Base-by-base conservation (phyloP, 2,329 filamentous ascomycete species). In the Blastomyces percursus region DNA sequence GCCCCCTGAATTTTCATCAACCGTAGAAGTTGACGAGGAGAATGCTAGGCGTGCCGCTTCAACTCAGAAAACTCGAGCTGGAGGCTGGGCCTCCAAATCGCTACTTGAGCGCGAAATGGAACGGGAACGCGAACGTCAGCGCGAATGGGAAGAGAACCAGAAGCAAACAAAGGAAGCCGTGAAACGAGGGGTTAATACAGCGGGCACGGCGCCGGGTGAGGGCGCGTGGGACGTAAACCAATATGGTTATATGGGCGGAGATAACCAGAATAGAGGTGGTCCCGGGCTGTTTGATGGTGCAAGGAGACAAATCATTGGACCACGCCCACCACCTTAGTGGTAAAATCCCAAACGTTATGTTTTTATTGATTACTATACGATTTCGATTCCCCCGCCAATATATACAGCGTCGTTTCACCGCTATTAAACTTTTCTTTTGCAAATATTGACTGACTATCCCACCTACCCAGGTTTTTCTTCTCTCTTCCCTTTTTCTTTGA, bases 61-160 rank as follows among this genome's bases (percentile, higher is more conserved):
- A 0, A 83, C 85, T 65, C 73, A 79, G 59, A 82, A 82, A 69
- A 86, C 84, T 38, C 81, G 81, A 65, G 82, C 82, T 14, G 81
- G 79, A 24, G 82, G 81, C 1, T 85, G 82, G 83, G 83, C 83
- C 0, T 81, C 79, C n/a, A 86, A 84, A 69, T 84, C 82, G 2
- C 77, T 87, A 1, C 77, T 87, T 3, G 84, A 86, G 69, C 81
- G 84, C 8, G 85, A 87, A 67, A 87, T 86, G 85, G 84, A 87
- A 70, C 81, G 83, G 24, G 85, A 87, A 69, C 80, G 84, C 19
- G 82, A 86, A 69, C 79, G 84, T 56, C 85, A 87, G 69, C 77
- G 79, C 46, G 85, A 87, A 64, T 87, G 85, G 85, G 84, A 87
- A 69, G 81, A 85, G 54, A 76, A 76, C 24, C 85, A 87, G 70